These are phyloP conservation scores for Picea abies DNA, from an alignment of 83 land plant species.

Conservation along the genomic window DNA sequence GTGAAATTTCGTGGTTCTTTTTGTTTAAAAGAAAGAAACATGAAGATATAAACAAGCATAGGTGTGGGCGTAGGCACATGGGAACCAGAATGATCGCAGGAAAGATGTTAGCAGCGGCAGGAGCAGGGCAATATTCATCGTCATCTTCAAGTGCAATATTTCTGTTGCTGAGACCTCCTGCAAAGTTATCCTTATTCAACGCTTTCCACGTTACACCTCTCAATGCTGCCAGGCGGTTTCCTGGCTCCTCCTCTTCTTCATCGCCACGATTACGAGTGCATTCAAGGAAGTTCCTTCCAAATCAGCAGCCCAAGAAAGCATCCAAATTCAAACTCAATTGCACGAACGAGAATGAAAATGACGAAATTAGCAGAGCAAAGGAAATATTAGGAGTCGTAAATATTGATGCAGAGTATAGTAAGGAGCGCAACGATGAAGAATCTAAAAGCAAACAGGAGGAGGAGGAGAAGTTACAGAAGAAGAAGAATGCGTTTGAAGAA, in stretches of 20 bases:
- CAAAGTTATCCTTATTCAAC: background rate
- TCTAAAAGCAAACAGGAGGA: too few relatives aligned
- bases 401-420: background rate
- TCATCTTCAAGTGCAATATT: too few relatives aligned
- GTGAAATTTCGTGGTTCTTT: too few relatives aligned
- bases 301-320: background rate
- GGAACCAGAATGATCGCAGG: too few relatives aligned
- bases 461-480: background rate
- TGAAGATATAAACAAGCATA: too few relatives aligned
- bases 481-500: conserved; percentile 7
- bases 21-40: too few relatives aligned
- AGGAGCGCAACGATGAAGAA: background rate
- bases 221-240: background rate
- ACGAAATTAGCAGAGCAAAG: conserved; percentile 9
- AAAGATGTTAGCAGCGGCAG: too few relatives aligned
- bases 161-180: too few relatives aligned
- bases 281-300: background rate
- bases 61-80: too few relatives aligned
- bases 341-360: background rate
- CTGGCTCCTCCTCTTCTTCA: background rate
- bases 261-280: background rate
- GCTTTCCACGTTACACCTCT: background rate
- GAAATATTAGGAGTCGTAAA: conserved; percentile 11
- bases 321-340: background rate
- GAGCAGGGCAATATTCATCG: too few relatives aligned